Percentiles rank a stretch among this genome's conserved stretches.
Evolutionary conservation across 345 rosid species (phyloP).

Genomic region (Heritiera littoralis): DNA sequence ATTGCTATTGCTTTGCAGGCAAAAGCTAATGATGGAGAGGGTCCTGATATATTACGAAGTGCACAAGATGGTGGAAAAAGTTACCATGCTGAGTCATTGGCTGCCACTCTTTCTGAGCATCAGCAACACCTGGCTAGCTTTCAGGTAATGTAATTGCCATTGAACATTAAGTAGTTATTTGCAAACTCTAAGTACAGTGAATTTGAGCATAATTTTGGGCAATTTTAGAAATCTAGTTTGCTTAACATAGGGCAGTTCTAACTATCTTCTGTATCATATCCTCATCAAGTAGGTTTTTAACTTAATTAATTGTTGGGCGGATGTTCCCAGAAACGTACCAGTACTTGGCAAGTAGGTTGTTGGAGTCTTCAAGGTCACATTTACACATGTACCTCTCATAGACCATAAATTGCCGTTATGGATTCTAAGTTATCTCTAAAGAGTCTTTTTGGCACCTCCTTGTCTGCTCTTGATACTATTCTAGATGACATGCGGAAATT

Average conservation of each 20-base stretch:
- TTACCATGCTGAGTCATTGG: slow-evolving; percentile 90
- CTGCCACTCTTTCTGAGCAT: slow-evolving; percentile 87
- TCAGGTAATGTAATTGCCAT: slow-evolving; percentile 54
- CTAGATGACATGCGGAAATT: slow-evolving; percentile 19
- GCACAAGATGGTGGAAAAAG: slow-evolving; percentile 66
- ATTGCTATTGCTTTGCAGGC: slow-evolving; percentile 54
- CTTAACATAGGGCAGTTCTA: neutral
- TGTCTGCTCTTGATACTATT: slow-evolving; percentile 1
- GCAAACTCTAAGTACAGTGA: neutral
- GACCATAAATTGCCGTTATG: neutral
- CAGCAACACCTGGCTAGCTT: slow-evolving; percentile 97
- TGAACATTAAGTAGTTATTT: neutral
- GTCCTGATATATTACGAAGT: slow-evolving; percentile 90
- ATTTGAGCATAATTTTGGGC: neutral
- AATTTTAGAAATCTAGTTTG: slow-evolving; percentile 10
- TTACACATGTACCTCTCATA: neutral
- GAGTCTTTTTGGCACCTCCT: neutral
- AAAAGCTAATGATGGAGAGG: slow-evolving; percentile 93
- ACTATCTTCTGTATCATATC: neutral
- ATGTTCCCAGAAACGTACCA: neutral
- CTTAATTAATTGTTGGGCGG: neutral
- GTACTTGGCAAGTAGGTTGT: neutral
- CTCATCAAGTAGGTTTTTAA: slow-evolving; percentile 3
- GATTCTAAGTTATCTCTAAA: slow-evolving; percentile 5
- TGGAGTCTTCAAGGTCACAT: slow-evolving; percentile 1